Base-by-base conservation (phyloP, 352 stramenopile species). In the Thalassiosira hispida region DNA sequence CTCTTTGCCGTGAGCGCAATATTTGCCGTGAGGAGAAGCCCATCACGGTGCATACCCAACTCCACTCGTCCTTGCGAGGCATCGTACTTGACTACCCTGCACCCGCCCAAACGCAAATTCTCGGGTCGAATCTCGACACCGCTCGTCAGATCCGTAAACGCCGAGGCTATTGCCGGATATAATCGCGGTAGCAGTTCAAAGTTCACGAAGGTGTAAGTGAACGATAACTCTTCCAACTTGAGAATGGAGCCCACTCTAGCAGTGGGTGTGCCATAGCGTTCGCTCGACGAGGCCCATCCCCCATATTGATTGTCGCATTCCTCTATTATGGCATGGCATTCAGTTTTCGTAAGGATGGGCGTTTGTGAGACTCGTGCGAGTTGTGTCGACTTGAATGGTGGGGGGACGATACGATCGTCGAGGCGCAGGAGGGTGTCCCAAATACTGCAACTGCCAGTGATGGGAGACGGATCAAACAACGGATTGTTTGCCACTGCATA, bases 41-140 rank as follows among this genome's bases (percentile, higher is more conserved):
- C 73, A 69, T 85, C 77, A 56, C 77, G 51, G 61, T 85, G 77
- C 35, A 77, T 44, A 35, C 77, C 77, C 8, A 85, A 29, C 44
- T 85, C 77, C 4, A 81, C 73, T 22, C 38, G 56, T 23, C 77
- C 77, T 18, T 72, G 55, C 2, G 57, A 40, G 12, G 77, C 77
- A 75, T 85, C 71, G 53, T 85, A 85, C 42, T 85, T 80, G 42
- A 85, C 77, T 16, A 87, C 56, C 31, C 75, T 59, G 55, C 60
- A 77, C 23, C 60, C 73, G 20, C 69, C 61, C 25, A 87, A 63
- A 70, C 79, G 14, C 35, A 84, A 71, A 56, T 78, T 73, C 20
- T 63, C 35, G 12, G 67, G 25, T 46, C 57, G 57, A 16, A 22
- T 56, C n/a, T n/a, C n/a, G n/a, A n/a, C n/a, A n/a, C n/a, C n/a